A percentile compares a stretch with the other conserved stretches of the same genome.
Evolutionary conservation across 129 eudicot genomes (phyloP).

Genomic region (Erigeron canadensis): DNA sequence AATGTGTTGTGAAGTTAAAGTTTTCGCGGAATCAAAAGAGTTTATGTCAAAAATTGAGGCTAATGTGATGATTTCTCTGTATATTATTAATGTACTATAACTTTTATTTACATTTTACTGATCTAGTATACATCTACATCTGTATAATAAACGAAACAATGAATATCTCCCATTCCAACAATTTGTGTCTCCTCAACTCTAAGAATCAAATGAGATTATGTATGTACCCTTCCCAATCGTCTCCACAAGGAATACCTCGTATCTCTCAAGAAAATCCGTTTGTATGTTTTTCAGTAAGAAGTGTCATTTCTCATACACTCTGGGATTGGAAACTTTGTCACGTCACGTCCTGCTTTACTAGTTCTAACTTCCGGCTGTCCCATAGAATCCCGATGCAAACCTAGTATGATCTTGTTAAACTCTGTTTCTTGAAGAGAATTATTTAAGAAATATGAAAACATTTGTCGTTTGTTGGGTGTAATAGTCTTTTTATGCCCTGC

Average conservation of each 20-base stretch:
- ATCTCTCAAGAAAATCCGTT: constrained; percentile 5
- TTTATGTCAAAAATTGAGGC: constrained; percentile 13
- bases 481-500: constrained; percentile 92
- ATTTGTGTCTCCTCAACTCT: constrained; percentile 18
- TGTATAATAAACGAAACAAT: constrained; percentile 35
- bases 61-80: constrained; percentile 15
- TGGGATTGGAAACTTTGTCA: constrained; percentile 91
- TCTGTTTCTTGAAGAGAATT: constrained; percentile 59
- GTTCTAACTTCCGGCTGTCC: constrained; percentile 86
- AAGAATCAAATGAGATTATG: constrained; percentile 12
- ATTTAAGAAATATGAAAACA: constrained; percentile 67
- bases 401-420: constrained; percentile 63
- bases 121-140: constrained; percentile 34
- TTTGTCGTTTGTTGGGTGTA: constrained; percentile 91
- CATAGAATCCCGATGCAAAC: constrained; percentile 75
- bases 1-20: background rate
- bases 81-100: constrained; percentile 10
- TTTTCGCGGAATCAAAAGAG: background rate
- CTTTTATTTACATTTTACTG: constrained; percentile 31
- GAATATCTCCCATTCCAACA: constrained; percentile 19
- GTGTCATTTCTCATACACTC: constrained; percentile 88
- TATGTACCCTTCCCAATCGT: constrained; percentile 10
- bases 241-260: background rate
- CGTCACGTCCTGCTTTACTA: constrained; percentile 80
- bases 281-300: constrained; percentile 20